Percentiles rank a stretch among this genome's conserved stretches.
These are phyloP conservation scores for thale cress (Arabidopsis thaliana) DNA, from an alignment of 345 rosid species.

Conservation along the genomic window DNA sequence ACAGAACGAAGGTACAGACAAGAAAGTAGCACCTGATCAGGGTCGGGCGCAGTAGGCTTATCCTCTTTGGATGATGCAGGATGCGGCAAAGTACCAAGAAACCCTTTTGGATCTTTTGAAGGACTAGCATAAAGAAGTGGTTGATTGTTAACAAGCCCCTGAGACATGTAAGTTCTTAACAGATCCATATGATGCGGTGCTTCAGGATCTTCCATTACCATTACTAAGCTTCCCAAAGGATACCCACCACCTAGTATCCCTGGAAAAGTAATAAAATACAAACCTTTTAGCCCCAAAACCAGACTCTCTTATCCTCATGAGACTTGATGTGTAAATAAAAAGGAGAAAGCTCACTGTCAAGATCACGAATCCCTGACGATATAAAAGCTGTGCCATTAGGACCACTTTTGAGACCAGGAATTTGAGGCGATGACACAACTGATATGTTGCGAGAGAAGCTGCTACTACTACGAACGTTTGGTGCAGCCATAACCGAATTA, in stretches of 20 bases:
- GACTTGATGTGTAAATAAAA: background rate
- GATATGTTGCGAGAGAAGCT: conserved; percentile 82
- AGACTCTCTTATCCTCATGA: background rate
- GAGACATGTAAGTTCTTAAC: conserved; percentile 93
- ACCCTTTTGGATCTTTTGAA: conserved; percentile 77
- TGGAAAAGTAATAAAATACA: conserved; percentile 39
- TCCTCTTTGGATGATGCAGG: conserved; percentile 68
- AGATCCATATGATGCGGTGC: conserved; percentile 98
- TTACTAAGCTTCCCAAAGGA: conserved; percentile 80
- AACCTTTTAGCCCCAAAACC: conserved; percentile 16
- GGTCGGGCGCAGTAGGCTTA: conserved; percentile 50
- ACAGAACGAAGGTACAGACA: conserved; percentile 2
- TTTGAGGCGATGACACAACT: conserved; percentile 48
- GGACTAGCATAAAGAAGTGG: conserved; percentile 88
- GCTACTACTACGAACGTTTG: conserved; percentile 60
- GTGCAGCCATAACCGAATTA: conserved; percentile 59
- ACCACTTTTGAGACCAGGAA: conserved; percentile 79
- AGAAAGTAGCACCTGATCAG: conserved; percentile 58
- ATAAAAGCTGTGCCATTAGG: conserved; percentile 78
- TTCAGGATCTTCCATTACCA: conserved; percentile 98
- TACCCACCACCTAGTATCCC: conserved; percentile 89
- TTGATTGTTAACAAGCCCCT: conserved; percentile 85
- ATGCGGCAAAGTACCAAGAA: conserved; percentile 86
- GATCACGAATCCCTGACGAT: conserved; percentile 85
- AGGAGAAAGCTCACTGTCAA: conserved; percentile 66